Base-by-base conservation (phyloP, 768 basidiomycete species). In the Myochromella boudieri region DNA sequence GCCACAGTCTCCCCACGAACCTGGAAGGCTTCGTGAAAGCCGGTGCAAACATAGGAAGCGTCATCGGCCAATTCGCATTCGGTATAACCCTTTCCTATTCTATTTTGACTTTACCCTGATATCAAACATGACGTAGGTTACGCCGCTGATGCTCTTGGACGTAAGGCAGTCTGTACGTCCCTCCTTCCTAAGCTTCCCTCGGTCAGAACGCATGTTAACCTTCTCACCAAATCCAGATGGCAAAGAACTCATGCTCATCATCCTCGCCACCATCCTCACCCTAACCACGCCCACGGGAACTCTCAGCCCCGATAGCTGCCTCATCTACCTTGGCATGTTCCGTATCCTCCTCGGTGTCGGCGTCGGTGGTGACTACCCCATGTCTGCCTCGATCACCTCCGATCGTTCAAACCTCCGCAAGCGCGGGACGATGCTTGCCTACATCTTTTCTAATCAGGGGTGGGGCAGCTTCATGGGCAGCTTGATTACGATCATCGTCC, bases 161-260 rank as follows among this genome's bases (percentile, higher is more conserved):
- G 87, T 11, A 86, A 87, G 58, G 77, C 80, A 1, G 72, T 88
- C 42, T 87, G 81, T 83, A 31, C 24, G 64, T 58, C 7, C 15
- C 21, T 18, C 38, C 9, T n/a, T n/a, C 15, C 21, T 22, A 44
- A 17, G 1, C 43, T 58, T 54, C 6, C 41, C 24, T 6, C n/a
- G 6, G 5, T n/a, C 33, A 6, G 7, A 34, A 34, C 18, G 5
- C 33, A 6, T 10, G 15, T 21, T 22, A 46, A 21, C 2, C 41
- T 58, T 55, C 6, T 42, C 24, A 4, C 27, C 3, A 2, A 12
- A 3, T 37, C 7, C 59, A 82, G 83, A 87, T 52, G 85, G 87
- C 7, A 85, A 87, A 60, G 87, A 90, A 57, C 75, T 91, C 42
- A 85, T 89, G 78, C 67, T 91, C 48, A 87, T 88, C 54, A 89